A percentile compares a stretch with the other conserved stretches of the same genome.
Evolutionary conservation across 1,284 basidiomycete genomes (phyloP).

Genomic region (Apiotrichum veenhuisii): DNA sequence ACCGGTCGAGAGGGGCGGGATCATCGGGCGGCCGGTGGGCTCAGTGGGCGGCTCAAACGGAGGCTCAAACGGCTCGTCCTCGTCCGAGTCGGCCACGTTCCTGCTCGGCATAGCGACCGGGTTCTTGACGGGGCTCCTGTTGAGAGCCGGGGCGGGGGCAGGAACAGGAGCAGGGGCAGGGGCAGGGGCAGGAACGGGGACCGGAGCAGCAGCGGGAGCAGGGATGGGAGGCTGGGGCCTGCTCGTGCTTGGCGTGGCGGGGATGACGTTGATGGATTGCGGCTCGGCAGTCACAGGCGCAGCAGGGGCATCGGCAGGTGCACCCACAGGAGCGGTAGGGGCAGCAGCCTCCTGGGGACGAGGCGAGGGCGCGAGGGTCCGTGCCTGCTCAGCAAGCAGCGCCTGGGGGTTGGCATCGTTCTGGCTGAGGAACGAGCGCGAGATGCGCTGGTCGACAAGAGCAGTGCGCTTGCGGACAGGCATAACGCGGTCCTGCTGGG

Average conservation of each 20-base stretch:
- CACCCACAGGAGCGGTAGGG: slow-evolving; percentile 23
- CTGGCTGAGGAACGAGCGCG: slow-evolving; percentile 54
- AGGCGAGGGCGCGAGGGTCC: slow-evolving; percentile 7
- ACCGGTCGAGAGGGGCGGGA: neutral
- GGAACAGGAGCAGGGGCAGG: neutral
- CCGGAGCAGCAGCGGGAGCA: slow-evolving; percentile 3
- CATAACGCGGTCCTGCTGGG: slow-evolving; percentile 74
- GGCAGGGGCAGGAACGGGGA: neutral
- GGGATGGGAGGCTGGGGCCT: too few species aligned
- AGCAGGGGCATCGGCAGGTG: slow-evolving; percentile 49
- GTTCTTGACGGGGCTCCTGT: too few species aligned
- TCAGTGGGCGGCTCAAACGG: neutral
- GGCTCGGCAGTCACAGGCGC: neutral
- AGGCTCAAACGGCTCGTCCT: slow-evolving; percentile 4
- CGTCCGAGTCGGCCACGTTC: slow-evolving; percentile 5
- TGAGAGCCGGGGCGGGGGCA: neutral
- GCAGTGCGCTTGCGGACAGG: slow-evolving; percentile 81
- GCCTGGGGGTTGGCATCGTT: slow-evolving; percentile 51
- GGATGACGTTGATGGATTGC: neutral
- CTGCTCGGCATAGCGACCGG: neutral
- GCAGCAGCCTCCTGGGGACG: neutral
- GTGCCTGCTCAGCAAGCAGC: slow-evolving; percentile 47
- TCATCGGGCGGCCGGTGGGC: neutral
- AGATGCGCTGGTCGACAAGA: slow-evolving; percentile 78
- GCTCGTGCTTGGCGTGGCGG: too few species aligned